phyloP scores from a whole-genome alignment of 2,329 filamentous ascomycete species.

The Fusarium poae region DNA sequence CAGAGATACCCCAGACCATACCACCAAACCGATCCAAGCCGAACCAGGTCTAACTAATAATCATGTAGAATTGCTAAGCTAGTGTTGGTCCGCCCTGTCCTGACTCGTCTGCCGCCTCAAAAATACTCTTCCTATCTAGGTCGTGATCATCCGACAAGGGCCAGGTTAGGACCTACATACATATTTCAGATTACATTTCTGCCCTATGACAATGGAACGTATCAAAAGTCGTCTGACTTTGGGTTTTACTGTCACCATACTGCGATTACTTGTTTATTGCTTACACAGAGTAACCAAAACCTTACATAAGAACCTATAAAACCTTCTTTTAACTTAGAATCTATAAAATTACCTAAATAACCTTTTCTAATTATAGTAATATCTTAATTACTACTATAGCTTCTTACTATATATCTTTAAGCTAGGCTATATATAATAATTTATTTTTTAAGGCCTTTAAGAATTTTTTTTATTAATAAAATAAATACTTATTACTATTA shows the following conservation, averaged over 20 bases:
- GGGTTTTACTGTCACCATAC: constrained; percentile 17
- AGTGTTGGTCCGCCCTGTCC: constrained; percentile 21
- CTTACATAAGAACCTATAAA: too few relatives aligned
- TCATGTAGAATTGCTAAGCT: constrained; percentile 17
- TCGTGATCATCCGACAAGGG: constrained; percentile 23
- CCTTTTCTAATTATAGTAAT: too few relatives aligned
- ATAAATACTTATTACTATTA: too few relatives aligned
- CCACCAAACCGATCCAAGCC: background rate
- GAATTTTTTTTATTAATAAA: too few relatives aligned
- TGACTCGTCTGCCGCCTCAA: constrained; percentile 37
- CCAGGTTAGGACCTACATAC: background rate
- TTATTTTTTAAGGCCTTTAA: too few relatives aligned
- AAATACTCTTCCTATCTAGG: constrained; percentile 24
- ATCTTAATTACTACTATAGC: too few relatives aligned
- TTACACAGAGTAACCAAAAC: too few relatives aligned
- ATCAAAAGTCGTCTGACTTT: constrained; percentile 41
- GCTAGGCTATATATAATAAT: too few relatives aligned
- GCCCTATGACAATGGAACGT: constrained; percentile 33
- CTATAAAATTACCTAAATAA: too few relatives aligned
- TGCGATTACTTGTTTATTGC: too few relatives aligned
- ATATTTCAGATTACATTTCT: constrained; percentile 18
- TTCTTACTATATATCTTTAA: too few relatives aligned
- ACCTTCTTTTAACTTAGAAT: too few relatives aligned
- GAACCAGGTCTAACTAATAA: background rate
- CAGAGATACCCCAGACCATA: constrained; percentile 5